A percentile compares a stretch with the other conserved stretches of the same genome.
phyloP scores from a whole-genome alignment of 1,139 yeast species.

The Torulaspora globosa region DNA sequence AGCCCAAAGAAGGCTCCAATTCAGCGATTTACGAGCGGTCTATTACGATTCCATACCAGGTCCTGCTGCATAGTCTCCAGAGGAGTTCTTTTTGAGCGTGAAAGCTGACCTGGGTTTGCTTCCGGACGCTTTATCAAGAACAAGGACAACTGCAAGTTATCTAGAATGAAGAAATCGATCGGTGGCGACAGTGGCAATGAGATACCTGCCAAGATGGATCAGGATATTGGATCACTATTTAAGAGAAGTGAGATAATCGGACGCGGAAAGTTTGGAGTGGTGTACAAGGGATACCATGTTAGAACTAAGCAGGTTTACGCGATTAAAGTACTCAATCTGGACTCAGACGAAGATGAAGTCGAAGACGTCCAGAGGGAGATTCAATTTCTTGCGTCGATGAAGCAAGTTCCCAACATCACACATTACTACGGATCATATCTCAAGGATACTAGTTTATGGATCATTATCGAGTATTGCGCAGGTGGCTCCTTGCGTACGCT shows the following conservation, averaged over 20 bases:
- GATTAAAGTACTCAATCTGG: conserved; percentile 85
- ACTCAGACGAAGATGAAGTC: conserved; percentile 91
- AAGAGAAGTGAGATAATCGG: conserved; percentile 89
- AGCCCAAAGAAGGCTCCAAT: background rate
- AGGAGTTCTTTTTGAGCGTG: background rate
- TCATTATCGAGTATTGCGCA: conserved; percentile 95
- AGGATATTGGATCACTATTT: conserved; percentile 44
- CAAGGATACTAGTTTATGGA: conserved; percentile 89
- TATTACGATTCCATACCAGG: background rate
- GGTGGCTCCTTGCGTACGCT: conserved; percentile 93
- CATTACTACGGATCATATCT: conserved; percentile 87
- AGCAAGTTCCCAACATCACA: conserved; percentile 84
- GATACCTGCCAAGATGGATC: conserved; percentile 8
- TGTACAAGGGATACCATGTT: conserved; percentile 67
- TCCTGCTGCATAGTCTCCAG: background rate
- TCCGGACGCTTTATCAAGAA: background rate
- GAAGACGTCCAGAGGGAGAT: conserved; percentile 93
- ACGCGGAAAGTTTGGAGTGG: conserved; percentile 94
- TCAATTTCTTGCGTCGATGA: conserved; percentile 75
- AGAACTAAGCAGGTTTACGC: conserved; percentile 71
- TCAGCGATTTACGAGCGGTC: background rate
- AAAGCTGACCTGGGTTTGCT: background rate
- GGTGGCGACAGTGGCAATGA: conserved; percentile 1
- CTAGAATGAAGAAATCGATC: conserved; percentile 2
- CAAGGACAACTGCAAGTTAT: background rate